Percentiles rank a stretch among this genome's conserved stretches.
Conservation (phyloP, 768 basidiomycete genomes). For the Kwoniella pini region DNA sequence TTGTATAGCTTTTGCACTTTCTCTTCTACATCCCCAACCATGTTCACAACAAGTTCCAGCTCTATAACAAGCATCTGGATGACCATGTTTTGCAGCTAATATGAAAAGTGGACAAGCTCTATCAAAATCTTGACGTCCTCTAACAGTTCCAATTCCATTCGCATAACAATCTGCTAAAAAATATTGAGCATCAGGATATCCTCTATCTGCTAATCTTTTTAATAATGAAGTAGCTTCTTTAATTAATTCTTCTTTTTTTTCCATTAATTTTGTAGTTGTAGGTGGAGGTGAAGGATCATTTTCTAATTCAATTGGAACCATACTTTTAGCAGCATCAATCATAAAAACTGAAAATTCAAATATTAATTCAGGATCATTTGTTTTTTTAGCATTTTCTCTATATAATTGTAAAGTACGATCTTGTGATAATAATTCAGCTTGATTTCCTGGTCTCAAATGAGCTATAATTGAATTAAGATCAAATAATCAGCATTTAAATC, state of each 20-base stretch:
- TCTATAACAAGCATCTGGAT: slow-evolving; percentile 91
- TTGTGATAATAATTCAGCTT: slow-evolving; percentile 89
- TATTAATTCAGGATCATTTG: slow-evolving; percentile 93
- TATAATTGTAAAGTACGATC: slow-evolving; percentile 96
- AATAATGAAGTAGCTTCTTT: slow-evolving; percentile 83
- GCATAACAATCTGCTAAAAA: slow-evolving; percentile 98
- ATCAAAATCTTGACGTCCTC: slow-evolving; percentile 93
- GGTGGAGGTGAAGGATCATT: slow-evolving; percentile 13
- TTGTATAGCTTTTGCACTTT: slow-evolving; percentile 84
- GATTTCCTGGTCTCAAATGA: slow-evolving; percentile 86
- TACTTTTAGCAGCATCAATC: slow-evolving; percentile 92
- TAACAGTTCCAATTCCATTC: slow-evolving; percentile 92
- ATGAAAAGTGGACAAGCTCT: slow-evolving; percentile 94
- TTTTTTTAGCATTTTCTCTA: slow-evolving; percentile 96
- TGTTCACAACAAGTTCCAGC: slow-evolving; percentile 98
- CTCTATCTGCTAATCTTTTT: slow-evolving; percentile 87
- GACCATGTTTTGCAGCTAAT: slow-evolving; percentile 93
- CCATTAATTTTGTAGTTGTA: slow-evolving; percentile 29
- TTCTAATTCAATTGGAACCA: slow-evolving; percentile 62
- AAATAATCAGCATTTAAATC: slow-evolving; percentile 11
- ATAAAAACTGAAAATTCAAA: slow-evolving; percentile 99
- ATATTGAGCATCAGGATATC: slow-evolving; percentile 92
- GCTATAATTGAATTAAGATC: slow-evolving; percentile 55
- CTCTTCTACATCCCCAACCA: slow-evolving; percentile 95
- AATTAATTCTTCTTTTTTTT: slow-evolving; percentile 70